phyloP scores from a whole-genome alignment of 805 yeast genomes.

The Metschnikowia peoriensis region DNA sequence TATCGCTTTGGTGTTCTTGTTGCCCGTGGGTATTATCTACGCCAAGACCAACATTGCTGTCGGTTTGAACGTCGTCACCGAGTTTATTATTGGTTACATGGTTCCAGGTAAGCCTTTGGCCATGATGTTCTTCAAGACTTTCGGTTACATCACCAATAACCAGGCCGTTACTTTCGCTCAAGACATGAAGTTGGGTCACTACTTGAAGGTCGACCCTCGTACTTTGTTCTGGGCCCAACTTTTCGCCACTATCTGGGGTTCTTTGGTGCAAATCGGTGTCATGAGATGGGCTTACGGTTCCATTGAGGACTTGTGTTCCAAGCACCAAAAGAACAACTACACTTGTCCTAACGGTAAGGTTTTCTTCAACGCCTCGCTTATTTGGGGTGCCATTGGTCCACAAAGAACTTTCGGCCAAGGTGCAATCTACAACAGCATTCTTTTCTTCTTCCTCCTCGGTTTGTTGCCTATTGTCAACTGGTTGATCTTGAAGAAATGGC shows the following conservation, averaged over 20 bases:
- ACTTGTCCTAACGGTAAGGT: slow-evolving; percentile 43
- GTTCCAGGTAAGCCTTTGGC: slow-evolving; percentile 49
- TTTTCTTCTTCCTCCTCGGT: slow-evolving; percentile 42
- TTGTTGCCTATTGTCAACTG: slow-evolving; percentile 36
- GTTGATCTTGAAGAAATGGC: slow-evolving; percentile 42
- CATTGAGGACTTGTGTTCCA: slow-evolving; percentile 34
- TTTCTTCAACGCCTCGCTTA: slow-evolving; percentile 43
- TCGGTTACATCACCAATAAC: slow-evolving; percentile 46
- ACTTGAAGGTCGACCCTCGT: slow-evolving; percentile 43
- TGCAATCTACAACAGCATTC: slow-evolving; percentile 15
- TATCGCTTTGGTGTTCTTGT: slow-evolving; percentile 38
- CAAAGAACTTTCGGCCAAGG: slow-evolving; percentile 18
- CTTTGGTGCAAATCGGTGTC: slow-evolving; percentile 39
- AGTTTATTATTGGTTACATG: slow-evolving; percentile 44
- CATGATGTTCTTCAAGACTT: slow-evolving; percentile 48
- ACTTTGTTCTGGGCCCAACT: slow-evolving; percentile 43
- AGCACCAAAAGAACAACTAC: slow-evolving; percentile 28
- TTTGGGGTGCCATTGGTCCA: slow-evolving; percentile 45
- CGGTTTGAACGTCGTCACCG: slow-evolving; percentile 43
- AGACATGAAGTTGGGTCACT: slow-evolving; percentile 45
- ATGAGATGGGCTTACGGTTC: slow-evolving; percentile 42
- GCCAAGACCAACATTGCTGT: slow-evolving; percentile 38
- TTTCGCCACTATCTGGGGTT: slow-evolving; percentile 42
- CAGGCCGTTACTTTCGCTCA: slow-evolving; percentile 51
- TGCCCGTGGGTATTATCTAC: slow-evolving; percentile 40